These are phyloP conservation scores for Saccharomyces hybrid DNA, from an alignment of 1,139 yeast species.

Conservation along the genomic window DNA sequence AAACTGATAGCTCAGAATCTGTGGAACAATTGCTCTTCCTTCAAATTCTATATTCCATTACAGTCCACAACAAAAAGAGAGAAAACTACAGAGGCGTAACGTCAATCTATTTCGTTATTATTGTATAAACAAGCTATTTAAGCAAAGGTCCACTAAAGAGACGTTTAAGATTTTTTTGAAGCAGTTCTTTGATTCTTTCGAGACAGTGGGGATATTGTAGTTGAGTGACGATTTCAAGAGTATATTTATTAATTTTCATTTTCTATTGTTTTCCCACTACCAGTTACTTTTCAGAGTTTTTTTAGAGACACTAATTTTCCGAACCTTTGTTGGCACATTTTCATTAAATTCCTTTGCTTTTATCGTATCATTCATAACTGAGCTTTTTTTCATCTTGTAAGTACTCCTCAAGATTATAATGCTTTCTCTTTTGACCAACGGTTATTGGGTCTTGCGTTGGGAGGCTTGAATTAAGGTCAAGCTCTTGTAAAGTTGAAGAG, in stretches of 20 bases:
- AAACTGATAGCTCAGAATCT: neutral
- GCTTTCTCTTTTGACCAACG: conserved; percentile 18
- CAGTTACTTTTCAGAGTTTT: conserved; percentile 28
- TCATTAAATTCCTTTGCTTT: conserved; percentile 1
- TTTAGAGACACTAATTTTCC: conserved; percentile 30
- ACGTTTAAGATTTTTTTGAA: neutral
- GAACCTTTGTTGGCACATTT: conserved; percentile 15
- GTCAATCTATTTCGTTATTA: neutral
- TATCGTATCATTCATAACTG: conserved; percentile 11
- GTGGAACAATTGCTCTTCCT: neutral
- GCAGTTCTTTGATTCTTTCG: neutral
- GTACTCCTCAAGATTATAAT: conserved; percentile 16
- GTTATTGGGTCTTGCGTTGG: conserved; percentile 11
- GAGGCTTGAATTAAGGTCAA: conserved; percentile 15
- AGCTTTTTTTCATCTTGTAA: conserved; percentile 13
- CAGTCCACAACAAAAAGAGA: neutral
- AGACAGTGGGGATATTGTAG: neutral
- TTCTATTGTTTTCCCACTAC: conserved; percentile 11
- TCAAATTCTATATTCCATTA: neutral
- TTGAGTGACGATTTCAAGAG: no score
- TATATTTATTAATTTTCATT: neutral
- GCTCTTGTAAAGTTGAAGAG: conserved; percentile 15
- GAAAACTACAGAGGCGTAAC: neutral
- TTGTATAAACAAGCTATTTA: neutral
- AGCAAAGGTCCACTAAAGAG: neutral